Percentiles rank a stretch among this genome's conserved stretches.
Evolutionary conservation across 495 filamentous ascomycete genomes (phyloP).

Genomic region (Lindgomyces ingoldianus): DNA sequence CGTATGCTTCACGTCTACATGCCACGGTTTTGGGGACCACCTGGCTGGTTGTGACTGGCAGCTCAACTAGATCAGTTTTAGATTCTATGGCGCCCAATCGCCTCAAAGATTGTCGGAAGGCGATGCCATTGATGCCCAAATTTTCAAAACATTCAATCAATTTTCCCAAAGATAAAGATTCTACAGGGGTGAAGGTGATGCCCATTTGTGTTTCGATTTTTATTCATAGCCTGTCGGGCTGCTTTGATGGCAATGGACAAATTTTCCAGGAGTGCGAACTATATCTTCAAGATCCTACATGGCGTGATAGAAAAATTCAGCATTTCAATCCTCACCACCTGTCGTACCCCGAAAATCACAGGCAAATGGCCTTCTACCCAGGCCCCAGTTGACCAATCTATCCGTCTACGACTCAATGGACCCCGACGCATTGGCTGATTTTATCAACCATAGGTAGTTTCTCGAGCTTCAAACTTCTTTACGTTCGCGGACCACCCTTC

Average conservation of each 20-base stretch:
- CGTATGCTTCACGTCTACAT: background rate
- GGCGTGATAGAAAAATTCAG: constrained; percentile 18
- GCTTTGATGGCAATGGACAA: constrained; percentile 9
- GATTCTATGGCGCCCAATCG: background rate
- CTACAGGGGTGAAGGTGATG: background rate
- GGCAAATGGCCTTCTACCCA: constrained; percentile 5
- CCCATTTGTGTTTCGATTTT: background rate
- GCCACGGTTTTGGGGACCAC: background rate
- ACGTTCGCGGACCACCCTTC: background rate
- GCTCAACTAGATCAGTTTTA: background rate
- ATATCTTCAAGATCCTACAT: constrained; percentile 23
- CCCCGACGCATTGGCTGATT: background rate
- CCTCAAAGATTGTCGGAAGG: background rate
- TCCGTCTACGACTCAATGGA: background rate
- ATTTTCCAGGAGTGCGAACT: constrained; percentile 1
- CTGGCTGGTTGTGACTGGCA: background rate
- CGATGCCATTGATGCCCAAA: background rate
- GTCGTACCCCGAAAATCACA: background rate
- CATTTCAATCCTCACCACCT: constrained; percentile 27
- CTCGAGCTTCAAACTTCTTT: background rate
- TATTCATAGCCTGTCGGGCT: constrained; percentile 4
- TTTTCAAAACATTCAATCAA: background rate
- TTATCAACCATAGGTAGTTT: background rate
- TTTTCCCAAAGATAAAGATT: background rate
- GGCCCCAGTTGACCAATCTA: background rate